Evolutionary conservation across 352 stramenopile genomes (phyloP), one percentile per base, ranked within the genome.

Genomic region (Pseudoperonospora humuli): DNA sequence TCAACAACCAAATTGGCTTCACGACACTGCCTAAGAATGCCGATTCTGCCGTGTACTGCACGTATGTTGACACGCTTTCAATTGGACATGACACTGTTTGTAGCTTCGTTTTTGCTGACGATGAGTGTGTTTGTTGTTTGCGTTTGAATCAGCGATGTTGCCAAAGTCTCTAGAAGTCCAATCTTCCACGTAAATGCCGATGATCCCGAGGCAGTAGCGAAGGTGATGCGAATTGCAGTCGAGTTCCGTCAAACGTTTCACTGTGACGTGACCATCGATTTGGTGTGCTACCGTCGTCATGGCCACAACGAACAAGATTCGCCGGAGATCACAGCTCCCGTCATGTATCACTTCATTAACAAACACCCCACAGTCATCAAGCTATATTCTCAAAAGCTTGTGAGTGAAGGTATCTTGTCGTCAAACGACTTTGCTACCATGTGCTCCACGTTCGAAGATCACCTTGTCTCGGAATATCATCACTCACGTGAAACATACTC

Each of bases 1-100:
- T 99, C 45, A 99, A 99, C 74, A 99, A 99, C 58, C 93, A 98
- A 65, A 92, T 96, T 17, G 86, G 82, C 11, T 99, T 99, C 67
- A 99, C 97, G n/a, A 99, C 96, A 7, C 80, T 98, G 51, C 95
- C 96, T 11, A 96, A 96, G 55, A 89, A 99, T 56, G 92, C 83
- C 34, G 86, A 97, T 37, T 98, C 94, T 8, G 97, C 96, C 5
- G 79, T 95, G 5, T 99, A 99, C 67, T 98, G 90, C 62, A 97
- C 70, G 70, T 79, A 66, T 5, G 51, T 45, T 42, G 7, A 20
- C 7, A 13, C 2, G 31, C n/a, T n/a, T 38, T 5, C 39, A 18
- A 36, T 5, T 18, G 7, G 14, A 25, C 17, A 38, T 23, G n/a
- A 13, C 5, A 14, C 38, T 20, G 25, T 17, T 45, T 11, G n/a